Conservation (phyloP, 345 rosid genomes). For the Sonneratia alba region DNA sequence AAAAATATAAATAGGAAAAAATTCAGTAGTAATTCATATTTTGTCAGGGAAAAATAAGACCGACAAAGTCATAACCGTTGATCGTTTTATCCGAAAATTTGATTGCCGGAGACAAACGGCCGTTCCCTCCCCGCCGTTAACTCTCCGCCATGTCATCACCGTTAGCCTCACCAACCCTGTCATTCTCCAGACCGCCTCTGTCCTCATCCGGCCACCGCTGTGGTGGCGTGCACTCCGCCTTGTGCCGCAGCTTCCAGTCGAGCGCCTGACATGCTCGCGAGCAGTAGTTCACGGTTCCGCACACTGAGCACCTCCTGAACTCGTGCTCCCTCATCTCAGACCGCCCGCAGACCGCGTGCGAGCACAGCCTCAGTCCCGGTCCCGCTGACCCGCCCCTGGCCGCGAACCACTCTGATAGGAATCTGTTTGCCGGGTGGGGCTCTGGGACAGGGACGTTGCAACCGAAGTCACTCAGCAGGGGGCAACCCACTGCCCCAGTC, state of each 20-base stretch:
- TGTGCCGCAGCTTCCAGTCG: slow-evolving; percentile 91
- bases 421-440: slow-evolving; percentile 64
- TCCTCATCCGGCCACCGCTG: slow-evolving; percentile 48
- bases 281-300: slow-evolving; percentile 88
- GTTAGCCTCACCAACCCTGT: slow-evolving; percentile 12
- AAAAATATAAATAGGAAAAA: too few relatives aligned
- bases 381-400: slow-evolving; percentile 28
- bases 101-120: not conserved
- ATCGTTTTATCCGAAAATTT: not conserved
- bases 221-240: slow-evolving; percentile 59
- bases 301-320: slow-evolving; percentile 85
- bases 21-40: too few relatives aligned
- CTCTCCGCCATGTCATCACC: slow-evolving; percentile 10
- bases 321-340: slow-evolving; percentile 90
- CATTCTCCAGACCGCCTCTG: slow-evolving; percentile 35
- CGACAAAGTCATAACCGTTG: too few relatives aligned
- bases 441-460: slow-evolving; percentile 88
- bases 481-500: slow-evolving; percentile 36
- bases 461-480: slow-evolving; percentile 76
- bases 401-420: slow-evolving; percentile 71
- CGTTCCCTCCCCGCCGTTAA: not conserved
- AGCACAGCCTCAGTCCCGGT: slow-evolving; percentile 60
- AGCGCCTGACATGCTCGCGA: slow-evolving; percentile 97
- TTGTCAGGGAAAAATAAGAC: too few relatives aligned
- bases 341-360: slow-evolving; percentile 76